Conservation (phyloP, 306 rosid species). For the Quercus dentata region DNA sequence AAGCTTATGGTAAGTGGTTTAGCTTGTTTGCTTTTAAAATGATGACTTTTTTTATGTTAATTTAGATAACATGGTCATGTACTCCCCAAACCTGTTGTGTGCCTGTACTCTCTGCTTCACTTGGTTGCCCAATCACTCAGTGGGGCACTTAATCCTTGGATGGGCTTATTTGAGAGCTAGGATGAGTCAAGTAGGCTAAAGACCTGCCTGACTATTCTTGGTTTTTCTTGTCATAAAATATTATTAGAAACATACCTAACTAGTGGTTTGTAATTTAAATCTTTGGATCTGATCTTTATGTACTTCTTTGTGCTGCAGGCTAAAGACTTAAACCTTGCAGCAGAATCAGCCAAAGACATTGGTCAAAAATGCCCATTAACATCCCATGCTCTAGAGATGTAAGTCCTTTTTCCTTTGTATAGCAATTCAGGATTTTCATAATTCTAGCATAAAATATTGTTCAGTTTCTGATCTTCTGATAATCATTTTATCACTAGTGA, state of each 20-base stretch:
- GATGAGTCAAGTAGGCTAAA: neutral
- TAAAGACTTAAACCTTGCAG: slow-evolving; percentile 79
- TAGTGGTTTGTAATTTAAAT: neutral
- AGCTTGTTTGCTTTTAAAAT: neutral
- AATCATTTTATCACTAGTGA: neutral
- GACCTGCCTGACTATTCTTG: neutral
- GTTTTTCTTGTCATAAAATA: neutral
- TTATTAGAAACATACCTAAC: neutral
- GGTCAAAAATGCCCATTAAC: slow-evolving; percentile 65
- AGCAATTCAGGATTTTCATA: neutral
- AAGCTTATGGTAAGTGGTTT: slow-evolving; percentile 76
- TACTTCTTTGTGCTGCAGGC: slow-evolving; percentile 40
- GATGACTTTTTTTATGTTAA: neutral
- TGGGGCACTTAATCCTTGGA: neutral
- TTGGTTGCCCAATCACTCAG: neutral
- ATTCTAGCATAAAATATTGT: neutral
- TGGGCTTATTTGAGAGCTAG: neutral
- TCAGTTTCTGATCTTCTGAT: neutral
- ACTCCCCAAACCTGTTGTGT: too few species aligned
- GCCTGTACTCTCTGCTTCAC: too few species aligned
- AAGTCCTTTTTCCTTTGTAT: slow-evolving; percentile 19
- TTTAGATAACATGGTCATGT: neutral
- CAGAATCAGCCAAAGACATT: slow-evolving; percentile 64
- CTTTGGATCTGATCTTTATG: neutral
- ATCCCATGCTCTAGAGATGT: slow-evolving; percentile 72